Evolutionary conservation across 2,329 filamentous ascomycete genomes (phyloP).

Genomic region (Eutypella sp.): DNA sequence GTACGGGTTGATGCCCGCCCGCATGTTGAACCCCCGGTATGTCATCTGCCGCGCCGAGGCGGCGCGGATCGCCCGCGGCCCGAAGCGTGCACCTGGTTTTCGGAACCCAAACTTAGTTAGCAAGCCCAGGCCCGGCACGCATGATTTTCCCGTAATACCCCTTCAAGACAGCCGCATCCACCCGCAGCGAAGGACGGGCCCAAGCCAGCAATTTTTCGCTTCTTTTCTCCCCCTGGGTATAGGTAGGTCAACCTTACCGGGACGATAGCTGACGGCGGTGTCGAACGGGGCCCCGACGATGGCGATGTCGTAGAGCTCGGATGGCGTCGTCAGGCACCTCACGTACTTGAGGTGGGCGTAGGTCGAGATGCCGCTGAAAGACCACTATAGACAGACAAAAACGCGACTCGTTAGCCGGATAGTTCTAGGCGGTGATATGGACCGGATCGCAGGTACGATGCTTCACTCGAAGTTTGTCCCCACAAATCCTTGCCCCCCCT

Average conservation of each 20-base stretch:
- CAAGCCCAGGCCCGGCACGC: too few relatives aligned
- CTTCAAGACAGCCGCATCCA: not conserved
- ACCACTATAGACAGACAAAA: constrained; percentile 40
- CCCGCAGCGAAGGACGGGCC: too few relatives aligned
- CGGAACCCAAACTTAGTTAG: not conserved
- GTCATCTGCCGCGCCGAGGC: constrained; percentile 77
- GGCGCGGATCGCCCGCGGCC: constrained; percentile 79
- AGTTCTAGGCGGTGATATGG: constrained; percentile 8
- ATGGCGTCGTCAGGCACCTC: constrained; percentile 64
- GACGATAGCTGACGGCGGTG: constrained; percentile 66
- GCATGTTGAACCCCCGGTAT: constrained; percentile 76
- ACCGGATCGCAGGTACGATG: too few relatives aligned
- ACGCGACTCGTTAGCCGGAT: too few relatives aligned
- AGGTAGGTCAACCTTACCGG: constrained; percentile 39
- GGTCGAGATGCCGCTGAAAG: constrained; percentile 68
- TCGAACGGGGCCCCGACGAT: constrained; percentile 71
- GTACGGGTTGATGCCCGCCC: constrained; percentile 81
- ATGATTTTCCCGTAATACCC: not conserved
- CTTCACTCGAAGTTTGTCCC: too few relatives aligned
- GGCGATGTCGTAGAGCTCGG: constrained; percentile 63
- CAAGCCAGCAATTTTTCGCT: not conserved
- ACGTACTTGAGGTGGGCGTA: constrained; percentile 68
- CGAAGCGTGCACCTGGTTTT: constrained; percentile 69
- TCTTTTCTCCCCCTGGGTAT: not conserved
- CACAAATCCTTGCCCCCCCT: too few relatives aligned